Conservation (phyloP, 2,329 filamentous ascomycete genomes). For the Salinomyces thailandicus region DNA sequence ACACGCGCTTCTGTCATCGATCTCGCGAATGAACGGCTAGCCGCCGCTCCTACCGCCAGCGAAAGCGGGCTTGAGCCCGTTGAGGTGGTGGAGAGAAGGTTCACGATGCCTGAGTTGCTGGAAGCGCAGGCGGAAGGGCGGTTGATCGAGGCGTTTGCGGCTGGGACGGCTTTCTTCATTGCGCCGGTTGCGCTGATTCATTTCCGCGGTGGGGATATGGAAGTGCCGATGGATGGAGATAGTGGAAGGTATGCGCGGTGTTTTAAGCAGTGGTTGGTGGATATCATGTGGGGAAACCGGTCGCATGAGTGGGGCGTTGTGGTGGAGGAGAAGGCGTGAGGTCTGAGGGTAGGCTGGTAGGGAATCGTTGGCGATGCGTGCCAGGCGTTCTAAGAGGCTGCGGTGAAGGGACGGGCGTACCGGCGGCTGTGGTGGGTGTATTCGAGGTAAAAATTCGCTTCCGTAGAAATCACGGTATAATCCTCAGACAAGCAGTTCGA, state of each 20-base stretch:
- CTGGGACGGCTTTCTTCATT: constrained; percentile 62
- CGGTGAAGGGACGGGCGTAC: too few species aligned
- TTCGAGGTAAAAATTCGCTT: too few species aligned
- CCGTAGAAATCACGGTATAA: too few species aligned
- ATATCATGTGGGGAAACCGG: constrained; percentile 41
- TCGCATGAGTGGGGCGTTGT: constrained; percentile 39
- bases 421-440: too few species aligned
- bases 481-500: too few species aligned
- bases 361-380: not conserved
- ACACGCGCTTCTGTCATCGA: constrained; percentile 74
- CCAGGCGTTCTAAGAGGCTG: too few species aligned
- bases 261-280: constrained; percentile 37
- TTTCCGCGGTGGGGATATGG: constrained; percentile 35
- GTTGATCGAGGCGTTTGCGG: constrained; percentile 73
- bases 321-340: constrained; percentile 29
- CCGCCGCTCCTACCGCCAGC: constrained; percentile 5
- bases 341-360: not conserved
- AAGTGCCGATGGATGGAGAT: constrained; percentile 33
- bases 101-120: constrained; percentile 68
- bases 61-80: constrained; percentile 30
- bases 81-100: constrained; percentile 70
- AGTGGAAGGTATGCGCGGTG: constrained; percentile 32
- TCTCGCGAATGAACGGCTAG: constrained; percentile 54
- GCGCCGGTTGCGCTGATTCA: constrained; percentile 37
- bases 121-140: constrained; percentile 65